phyloP scores from a whole-genome alignment of 768 basidiomycete species.

The Fistulinella prunicolor region DNA sequence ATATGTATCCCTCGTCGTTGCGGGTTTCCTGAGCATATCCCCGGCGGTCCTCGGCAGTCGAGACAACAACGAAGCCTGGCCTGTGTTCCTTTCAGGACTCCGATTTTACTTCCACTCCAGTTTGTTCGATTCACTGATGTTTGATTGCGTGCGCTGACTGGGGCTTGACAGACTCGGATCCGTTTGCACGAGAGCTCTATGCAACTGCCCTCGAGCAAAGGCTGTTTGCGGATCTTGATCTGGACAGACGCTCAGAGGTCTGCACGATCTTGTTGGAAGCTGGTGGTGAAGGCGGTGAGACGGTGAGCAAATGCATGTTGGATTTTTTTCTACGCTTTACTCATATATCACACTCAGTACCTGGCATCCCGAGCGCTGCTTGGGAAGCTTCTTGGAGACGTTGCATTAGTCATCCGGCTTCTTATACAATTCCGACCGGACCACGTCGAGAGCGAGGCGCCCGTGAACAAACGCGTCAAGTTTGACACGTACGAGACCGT shows the following conservation, averaged over 20 bases:
- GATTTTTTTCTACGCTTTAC: neutral
- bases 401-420: constrained; percentile 50
- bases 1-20: constrained; percentile 35
- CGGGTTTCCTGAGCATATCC: constrained; percentile 52
- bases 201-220: constrained; percentile 48
- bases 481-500: constrained; percentile 53
- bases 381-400: constrained; percentile 46
- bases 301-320: constrained; percentile 37
- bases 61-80: constrained; percentile 46
- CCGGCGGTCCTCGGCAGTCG: constrained; percentile 44
- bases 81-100: constrained; percentile 43
- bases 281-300: constrained; percentile 44
- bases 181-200: constrained; percentile 40
- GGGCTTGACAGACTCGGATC: constrained; percentile 36
- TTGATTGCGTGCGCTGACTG: neutral
- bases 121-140: constrained; percentile 25
- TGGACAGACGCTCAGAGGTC: constrained; percentile 53
- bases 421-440: constrained; percentile 49
- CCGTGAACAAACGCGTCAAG: constrained; percentile 64
- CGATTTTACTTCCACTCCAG: constrained; percentile 46
- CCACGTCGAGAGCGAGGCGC: constrained; percentile 39
- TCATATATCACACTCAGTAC: constrained; percentile 33
- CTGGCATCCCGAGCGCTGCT: constrained; percentile 49
- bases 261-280: constrained; percentile 56
- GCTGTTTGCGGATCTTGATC: constrained; percentile 51